A percentile compares a stretch with the other conserved stretches of the same genome.
Evolutionary conservation across 1,284 basidiomycete species (phyloP).

Genomic region (Cryptococcus sp.): DNA sequence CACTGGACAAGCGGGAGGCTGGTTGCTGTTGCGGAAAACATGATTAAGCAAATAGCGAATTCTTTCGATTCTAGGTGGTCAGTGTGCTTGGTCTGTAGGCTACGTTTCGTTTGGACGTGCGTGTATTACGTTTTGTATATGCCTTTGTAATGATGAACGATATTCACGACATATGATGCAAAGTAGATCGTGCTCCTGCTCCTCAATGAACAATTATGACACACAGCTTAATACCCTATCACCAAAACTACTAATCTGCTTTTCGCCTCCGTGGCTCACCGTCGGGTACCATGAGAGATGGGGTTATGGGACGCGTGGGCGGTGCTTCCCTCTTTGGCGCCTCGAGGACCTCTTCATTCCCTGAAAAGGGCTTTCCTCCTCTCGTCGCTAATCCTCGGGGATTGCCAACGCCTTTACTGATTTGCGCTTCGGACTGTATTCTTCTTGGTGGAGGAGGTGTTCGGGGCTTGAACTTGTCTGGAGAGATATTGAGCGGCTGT

Average conservation of each 20-base stretch:
- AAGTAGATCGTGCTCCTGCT: too few species aligned
- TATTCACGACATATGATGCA: too few species aligned
- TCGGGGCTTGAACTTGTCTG: not conserved
- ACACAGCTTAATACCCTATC: too few species aligned
- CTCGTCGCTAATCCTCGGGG: conserved; percentile 36
- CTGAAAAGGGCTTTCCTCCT: conserved; percentile 16
- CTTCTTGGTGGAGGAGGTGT: conserved; percentile 37
- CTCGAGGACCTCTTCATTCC: not conserved
- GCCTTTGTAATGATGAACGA: too few species aligned
- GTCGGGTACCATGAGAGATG: not conserved
- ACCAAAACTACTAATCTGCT: not conserved
- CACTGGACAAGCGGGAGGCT: too few species aligned
- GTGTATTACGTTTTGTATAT: too few species aligned
- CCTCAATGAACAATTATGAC: too few species aligned
- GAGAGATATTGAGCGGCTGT: not conserved
- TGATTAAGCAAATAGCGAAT: too few species aligned
- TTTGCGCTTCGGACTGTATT: conserved; percentile 30
- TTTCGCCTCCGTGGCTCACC: not conserved
- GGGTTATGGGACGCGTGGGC: not conserved
- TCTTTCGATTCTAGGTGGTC: too few species aligned
- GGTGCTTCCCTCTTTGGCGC: not conserved
- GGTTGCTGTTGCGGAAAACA: too few species aligned
- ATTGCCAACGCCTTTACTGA: conserved; percentile 18
- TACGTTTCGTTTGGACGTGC: too few species aligned
- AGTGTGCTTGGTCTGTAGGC: too few species aligned